These are phyloP conservation scores for Lachnellula arida DNA, from an alignment of 2,329 filamentous ascomycete genomes.

Conservation along the genomic window DNA sequence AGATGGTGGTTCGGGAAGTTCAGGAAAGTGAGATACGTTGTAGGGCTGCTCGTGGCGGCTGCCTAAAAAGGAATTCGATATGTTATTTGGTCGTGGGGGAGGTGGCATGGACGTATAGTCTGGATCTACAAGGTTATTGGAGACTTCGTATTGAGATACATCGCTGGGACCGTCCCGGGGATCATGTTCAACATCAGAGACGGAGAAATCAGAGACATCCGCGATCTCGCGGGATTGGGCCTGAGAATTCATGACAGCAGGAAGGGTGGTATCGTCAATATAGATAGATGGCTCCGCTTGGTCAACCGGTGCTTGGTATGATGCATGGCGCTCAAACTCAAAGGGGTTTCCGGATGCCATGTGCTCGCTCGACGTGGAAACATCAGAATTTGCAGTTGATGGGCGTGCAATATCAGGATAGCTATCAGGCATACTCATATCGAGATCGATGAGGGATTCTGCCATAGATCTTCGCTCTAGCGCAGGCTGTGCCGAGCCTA, in stretches of 20 bases:
- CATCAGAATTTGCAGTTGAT: slow-evolving; percentile 30
- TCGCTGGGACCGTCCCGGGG: slow-evolving; percentile 5
- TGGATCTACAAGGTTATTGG: slow-evolving; percentile 12
- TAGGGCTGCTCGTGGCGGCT: slow-evolving; percentile 3
- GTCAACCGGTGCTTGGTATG: slow-evolving; percentile 42
- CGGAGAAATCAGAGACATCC: slow-evolving; percentile 30
- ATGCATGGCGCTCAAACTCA: slow-evolving; percentile 58
- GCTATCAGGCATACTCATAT: slow-evolving; percentile 48
- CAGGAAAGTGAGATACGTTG: slow-evolving; percentile 20
- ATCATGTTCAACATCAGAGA: slow-evolving; percentile 23
- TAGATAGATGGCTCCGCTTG: slow-evolving; percentile 42
- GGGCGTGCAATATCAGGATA: slow-evolving; percentile 23
- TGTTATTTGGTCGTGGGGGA: slow-evolving; percentile 9
- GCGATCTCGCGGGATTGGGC: slow-evolving; percentile 15
- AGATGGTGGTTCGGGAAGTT: slow-evolving; percentile 23
- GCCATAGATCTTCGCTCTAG: slow-evolving; percentile 25
- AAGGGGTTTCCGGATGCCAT: slow-evolving; percentile 53
- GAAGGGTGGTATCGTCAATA: slow-evolving; percentile 52
- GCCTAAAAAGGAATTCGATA: background rate
- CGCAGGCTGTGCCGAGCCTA: slow-evolving; percentile 4
- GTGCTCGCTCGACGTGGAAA: slow-evolving; percentile 46
- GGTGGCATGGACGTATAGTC: slow-evolving; percentile 21
- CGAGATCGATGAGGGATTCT: slow-evolving; percentile 46
- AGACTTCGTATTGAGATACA: slow-evolving; percentile 12
- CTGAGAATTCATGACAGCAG: slow-evolving; percentile 24